Base-by-base conservation (phyloP, 495 filamentous ascomycete genomes). In the Tuber calosporum region DNA sequence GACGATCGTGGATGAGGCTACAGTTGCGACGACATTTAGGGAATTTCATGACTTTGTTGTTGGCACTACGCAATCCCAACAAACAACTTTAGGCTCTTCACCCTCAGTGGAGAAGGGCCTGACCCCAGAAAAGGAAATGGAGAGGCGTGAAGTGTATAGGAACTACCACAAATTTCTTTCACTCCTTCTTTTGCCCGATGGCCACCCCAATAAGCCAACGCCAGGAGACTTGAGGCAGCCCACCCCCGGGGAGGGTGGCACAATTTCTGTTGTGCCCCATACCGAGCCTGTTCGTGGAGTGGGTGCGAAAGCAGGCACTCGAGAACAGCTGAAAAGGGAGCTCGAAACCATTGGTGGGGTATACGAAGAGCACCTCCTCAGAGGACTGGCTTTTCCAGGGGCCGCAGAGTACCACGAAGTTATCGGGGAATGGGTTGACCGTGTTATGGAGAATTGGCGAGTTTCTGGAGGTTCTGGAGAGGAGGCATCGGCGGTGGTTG, bases 391-490 rank as follows among this genome's bases (percentile, higher is more conserved):
- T 69, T 99, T 98, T 80, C 95, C 95, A 15, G 91, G 87, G 79
- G 96, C 95, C 2, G 89, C 90, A 69, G 87, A 94, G 76, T 81
- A 85, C 70, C 93, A 92, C 77, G 83, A 86, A 38, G 90, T 92
- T 76, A 86, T 98, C 62, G 93, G 97, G 79, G 85, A 85, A 67
- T 98, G 94, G 88, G 88, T 92, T 19, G 88, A 92, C 75, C 86
- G 88, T 69, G 92, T 93, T 22, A 92, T 97, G 80, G 84, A 83
- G 68, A 98, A 98, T 81, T 99, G 96, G 96, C 83, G 87, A 67
- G 85, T 93, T 67, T 81, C 96, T n/a, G 91, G 90, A 75, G 92
- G 93, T 9, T 86, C 90, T 36, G 86, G 86, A 40, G 97, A 96
- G 92, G 86, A 85, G 73, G 88, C 80, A 30, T 39, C 72, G 20